A percentile compares a stretch with the other conserved stretches of the same genome.
These are phyloP conservation scores for Plasmodium sp. DNA, from an alignment of 169 alveolate genomes.

Conservation along the genomic window DNA sequence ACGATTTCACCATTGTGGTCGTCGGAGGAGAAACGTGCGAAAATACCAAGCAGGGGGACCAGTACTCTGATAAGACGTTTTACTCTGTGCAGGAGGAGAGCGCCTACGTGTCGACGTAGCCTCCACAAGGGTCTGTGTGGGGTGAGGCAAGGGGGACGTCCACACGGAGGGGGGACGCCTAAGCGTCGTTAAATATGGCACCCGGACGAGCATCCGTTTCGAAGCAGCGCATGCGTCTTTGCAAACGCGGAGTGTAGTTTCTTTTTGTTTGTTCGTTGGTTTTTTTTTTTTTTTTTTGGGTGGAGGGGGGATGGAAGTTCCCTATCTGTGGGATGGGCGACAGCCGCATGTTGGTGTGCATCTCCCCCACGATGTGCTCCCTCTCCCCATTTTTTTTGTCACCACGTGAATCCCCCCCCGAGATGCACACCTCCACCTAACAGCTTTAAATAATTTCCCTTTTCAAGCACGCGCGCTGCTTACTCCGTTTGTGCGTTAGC, in stretches of 20 bases:
- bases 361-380: background rate
- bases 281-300: no score
- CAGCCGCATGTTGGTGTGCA: background rate
- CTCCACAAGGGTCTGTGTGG: background rate
- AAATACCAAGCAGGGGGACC: constrained; percentile 19
- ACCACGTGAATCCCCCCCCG: background rate
- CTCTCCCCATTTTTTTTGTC: background rate
- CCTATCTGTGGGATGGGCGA: background rate
- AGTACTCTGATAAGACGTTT: constrained; percentile 23
- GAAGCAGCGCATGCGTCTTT: background rate
- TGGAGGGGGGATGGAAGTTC: background rate
- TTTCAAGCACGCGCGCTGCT: background rate
- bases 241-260: background rate
- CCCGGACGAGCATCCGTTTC: background rate
- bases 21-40: constrained; percentile 78
- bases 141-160: background rate
- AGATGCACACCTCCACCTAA: background rate
- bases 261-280: background rate
- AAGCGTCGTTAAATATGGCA: background rate
- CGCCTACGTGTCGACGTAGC: constrained; percentile 34
- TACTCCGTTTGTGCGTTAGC: background rate
- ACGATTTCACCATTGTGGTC: constrained; percentile 82
- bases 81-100: constrained; percentile 61
- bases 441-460: background rate
- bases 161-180: background rate